Evolutionary conservation across 106 monocot genomes (phyloP), one percentile per base, ranked within the genome.

Genomic region (Apostasia shenzhenica): DNA sequence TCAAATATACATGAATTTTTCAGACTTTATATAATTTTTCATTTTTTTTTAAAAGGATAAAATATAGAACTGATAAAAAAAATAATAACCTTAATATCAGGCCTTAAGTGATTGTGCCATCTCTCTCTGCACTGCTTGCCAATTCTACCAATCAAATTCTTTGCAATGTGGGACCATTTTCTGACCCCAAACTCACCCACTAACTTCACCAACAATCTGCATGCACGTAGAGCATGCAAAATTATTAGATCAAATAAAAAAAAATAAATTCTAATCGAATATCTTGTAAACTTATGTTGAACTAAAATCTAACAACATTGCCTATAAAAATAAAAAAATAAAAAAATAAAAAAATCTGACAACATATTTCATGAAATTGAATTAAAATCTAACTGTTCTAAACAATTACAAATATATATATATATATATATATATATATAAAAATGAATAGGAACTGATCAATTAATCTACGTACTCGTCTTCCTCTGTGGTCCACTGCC

Each of bases 101-200:
- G 94, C 10, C 87, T 87, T 2, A 90, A 71, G 80, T 94, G 90
- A 52, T 90, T 94, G n/a, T 85, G 86, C 94, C 94, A 94, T 75
- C 94, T 85, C 40, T 94, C 94, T 57, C 94, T 76, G 62, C 94
- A 94, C 61, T 94, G 94, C 77, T 94, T 94, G 26, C 90, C 94
- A n/a, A 85, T 83, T 55, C 90, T 80, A 39, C 85, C 85, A 9
- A 70, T 75, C 42, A 90, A 14, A 49, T 61, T 80, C 74, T 74
- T 87, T 0, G 94, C 89, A 59, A 94, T 90, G 39, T 76, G 64
- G 46, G 94, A 82, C 94, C 94, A 94, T 69, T 81, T 89, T 65
- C 79, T 80, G 0, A 82, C 68, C 14, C 90, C 94, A 75, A 85
- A 74, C 45, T 82, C 71, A 78, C 69, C 76, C 76, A 94, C 94